Evolutionary conservation across 2,329 filamentous ascomycete genomes (phyloP).

Genomic region (Hypoxylon sp.): DNA sequence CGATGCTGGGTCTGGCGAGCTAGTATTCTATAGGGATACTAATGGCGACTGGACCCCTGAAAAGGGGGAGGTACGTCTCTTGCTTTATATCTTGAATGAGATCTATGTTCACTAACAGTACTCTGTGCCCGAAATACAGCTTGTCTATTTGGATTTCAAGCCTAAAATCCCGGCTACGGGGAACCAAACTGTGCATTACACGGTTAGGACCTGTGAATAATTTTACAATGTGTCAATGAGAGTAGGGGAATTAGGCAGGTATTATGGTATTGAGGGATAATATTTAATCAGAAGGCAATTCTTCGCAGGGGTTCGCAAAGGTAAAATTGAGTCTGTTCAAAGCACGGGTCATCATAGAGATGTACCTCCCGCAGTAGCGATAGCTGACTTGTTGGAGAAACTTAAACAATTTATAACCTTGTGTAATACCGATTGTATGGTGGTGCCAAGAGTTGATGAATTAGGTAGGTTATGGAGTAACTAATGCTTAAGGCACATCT

Average conservation of each 20-base stretch:
- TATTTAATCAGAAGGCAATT: background rate
- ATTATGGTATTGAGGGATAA: background rate
- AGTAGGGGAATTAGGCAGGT: background rate
- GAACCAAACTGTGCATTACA: slow-evolving; percentile 62
- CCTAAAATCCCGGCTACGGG: slow-evolving; percentile 62
- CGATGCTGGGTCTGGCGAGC: slow-evolving; percentile 55
- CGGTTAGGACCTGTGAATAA: slow-evolving; percentile 57
- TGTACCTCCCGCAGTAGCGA: too few relatives aligned
- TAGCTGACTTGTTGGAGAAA: too few relatives aligned
- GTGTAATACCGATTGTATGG: too few relatives aligned
- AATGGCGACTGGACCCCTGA: slow-evolving; percentile 62
- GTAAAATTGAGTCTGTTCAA: too few relatives aligned
- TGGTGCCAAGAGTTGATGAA: too few relatives aligned
- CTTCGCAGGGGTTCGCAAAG: background rate
- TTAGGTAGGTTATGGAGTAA: too few relatives aligned
- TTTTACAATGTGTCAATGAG: background rate
- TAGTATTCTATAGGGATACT: slow-evolving; percentile 63
- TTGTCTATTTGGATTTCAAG: slow-evolving; percentile 64
- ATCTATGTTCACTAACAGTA: slow-evolving; percentile 1
- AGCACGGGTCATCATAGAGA: too few relatives aligned
- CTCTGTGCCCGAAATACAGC: slow-evolving; percentile 30
- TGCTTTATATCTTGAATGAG: background rate
- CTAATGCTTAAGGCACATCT: too few relatives aligned
- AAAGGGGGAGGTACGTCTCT: slow-evolving; percentile 58
- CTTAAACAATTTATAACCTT: too few relatives aligned